Base-by-base conservation (phyloP, 371 early-diverging fungal species). In the Mortierella sp. region DNA sequence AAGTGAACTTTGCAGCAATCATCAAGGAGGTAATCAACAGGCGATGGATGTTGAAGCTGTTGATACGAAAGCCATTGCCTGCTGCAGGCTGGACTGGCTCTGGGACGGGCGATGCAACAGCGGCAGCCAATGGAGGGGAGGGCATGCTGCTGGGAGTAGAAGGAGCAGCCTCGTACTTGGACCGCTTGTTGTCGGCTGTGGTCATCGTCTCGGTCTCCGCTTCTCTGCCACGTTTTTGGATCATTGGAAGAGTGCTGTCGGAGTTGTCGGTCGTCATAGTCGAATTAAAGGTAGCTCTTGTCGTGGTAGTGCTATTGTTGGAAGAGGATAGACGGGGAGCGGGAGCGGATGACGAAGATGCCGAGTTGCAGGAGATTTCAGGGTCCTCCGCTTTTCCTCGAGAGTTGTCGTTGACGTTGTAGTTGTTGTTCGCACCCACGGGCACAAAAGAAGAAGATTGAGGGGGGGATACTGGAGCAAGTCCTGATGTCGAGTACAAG, bases 1-100 rank as follows among this genome's bases (percentile, higher is more conserved):
- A 94, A 54, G 93, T 91, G 76, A 97, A 96, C 89, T 97, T 97
- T 77, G 95, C 92, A 14, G 96, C 96, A 18, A 96, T 92, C 74
- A 95, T 92, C 58, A 93, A 85, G 72, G 91, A 91, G 7, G 96
- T 90, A 72, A 97, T 95, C 29, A 96, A 76, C 78, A 97, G 82
- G 5, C 97, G 91, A 85, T 97, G 97, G 32, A 97, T 92, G 81
- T 96, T 97, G 82, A 91, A 93, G 63, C 86, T 86, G 79, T 86
- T 86, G 74, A 86, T 56, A 18, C 80, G 79, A 71, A 86, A 82
- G 2, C 86, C 86, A 70, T 86, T 83, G 35, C 27, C 75, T 32
- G 78, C 24, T 24, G 74, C 49, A 21, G 65, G 65, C n/a, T 12
- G 38, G 27, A 35, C 56, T 70, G 76, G 77, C 63, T 63, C 68